A percentile compares a stretch with the other conserved stretches of the same genome.
phyloP scores from a whole-genome alignment of 116 monocot species.

The Dioscorea cayenensis region DNA sequence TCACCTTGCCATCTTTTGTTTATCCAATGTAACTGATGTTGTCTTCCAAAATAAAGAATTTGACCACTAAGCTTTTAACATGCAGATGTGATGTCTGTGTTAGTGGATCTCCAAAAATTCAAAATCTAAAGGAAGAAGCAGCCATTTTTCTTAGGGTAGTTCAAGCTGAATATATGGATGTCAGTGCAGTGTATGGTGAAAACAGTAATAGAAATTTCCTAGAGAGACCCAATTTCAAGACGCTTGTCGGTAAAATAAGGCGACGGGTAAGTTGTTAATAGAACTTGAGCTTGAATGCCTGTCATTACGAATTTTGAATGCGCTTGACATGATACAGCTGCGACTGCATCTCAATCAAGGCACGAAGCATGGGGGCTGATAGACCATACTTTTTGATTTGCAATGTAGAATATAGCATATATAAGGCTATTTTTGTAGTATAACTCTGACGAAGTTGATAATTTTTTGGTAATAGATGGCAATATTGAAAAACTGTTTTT shows the following conservation, averaged over 20 bases:
- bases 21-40: too few species aligned
- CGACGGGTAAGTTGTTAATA: conserved; percentile 40
- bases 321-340: too few species aligned
- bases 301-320: neutral
- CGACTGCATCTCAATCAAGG: too few species aligned
- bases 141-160: conserved; percentile 47
- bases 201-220: neutral
- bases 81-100: conserved; percentile 85
- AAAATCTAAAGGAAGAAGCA: conserved; percentile 66
- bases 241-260: conserved; percentile 49
- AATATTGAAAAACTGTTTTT: too few species aligned
- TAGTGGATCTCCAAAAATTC: conserved; percentile 57
- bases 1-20: too few species aligned
- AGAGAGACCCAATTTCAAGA: conserved; percentile 40
- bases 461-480: too few species aligned
- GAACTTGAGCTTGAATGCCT: neutral
- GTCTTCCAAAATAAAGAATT: neutral
- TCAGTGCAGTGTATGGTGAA: conserved; percentile 15
- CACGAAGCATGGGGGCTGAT: too few species aligned
- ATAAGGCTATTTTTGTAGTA: too few species aligned
- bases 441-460: too few species aligned
- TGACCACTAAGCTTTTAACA: neutral
- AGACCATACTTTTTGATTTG: too few species aligned
- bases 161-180: conserved; percentile 36
- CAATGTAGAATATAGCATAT: too few species aligned